Evolutionary conservation across 352 stramenopile genomes (phyloP).

Genomic region (Phytophthora quininea): DNA sequence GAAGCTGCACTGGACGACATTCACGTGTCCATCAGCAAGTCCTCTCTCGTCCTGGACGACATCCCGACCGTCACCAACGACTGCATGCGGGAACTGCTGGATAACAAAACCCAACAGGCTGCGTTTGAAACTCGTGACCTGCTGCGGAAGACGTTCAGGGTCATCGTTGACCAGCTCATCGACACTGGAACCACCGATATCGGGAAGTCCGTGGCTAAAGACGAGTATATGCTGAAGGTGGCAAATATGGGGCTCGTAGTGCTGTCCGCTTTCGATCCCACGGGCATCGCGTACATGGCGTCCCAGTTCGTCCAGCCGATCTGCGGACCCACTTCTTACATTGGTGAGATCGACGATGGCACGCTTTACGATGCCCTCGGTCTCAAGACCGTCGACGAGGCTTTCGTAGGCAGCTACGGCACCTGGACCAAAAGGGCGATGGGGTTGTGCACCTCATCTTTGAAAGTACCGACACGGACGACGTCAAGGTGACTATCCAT

Average conservation of each 20-base stretch:
- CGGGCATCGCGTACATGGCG: slow-evolving; percentile 25
- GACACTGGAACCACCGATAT: background rate
- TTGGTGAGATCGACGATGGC: slow-evolving; percentile 29
- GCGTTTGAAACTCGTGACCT: slow-evolving; percentile 5
- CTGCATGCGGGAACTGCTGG: slow-evolving; percentile 5
- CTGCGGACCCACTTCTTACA: slow-evolving; percentile 1
- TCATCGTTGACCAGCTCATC: background rate
- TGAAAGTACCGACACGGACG: slow-evolving; percentile 9
- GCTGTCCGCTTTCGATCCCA: slow-evolving; percentile 29
- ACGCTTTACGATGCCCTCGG: slow-evolving; percentile 3
- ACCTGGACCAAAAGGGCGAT: slow-evolving; percentile 21
- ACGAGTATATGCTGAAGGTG: slow-evolving; percentile 29
- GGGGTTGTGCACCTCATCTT: slow-evolving; percentile 8
- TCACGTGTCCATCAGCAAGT: background rate
- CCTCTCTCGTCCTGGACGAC: background rate
- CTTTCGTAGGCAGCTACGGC: slow-evolving; percentile 14
- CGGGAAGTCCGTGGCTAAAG: background rate
- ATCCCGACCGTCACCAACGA: slow-evolving; percentile 3
- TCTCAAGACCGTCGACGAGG: slow-evolving; percentile 20
- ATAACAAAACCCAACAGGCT: slow-evolving; percentile 1
- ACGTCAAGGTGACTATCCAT: slow-evolving; percentile 7
- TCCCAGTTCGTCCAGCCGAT: slow-evolving; percentile 32
- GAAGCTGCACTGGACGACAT: background rate
- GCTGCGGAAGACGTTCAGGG: slow-evolving; percentile 2
- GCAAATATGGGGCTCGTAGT: slow-evolving; percentile 21